Evolutionary conservation across 2,329 filamentous ascomycete species (phyloP).

Genomic region (Ceratocystis cubensis): DNA sequence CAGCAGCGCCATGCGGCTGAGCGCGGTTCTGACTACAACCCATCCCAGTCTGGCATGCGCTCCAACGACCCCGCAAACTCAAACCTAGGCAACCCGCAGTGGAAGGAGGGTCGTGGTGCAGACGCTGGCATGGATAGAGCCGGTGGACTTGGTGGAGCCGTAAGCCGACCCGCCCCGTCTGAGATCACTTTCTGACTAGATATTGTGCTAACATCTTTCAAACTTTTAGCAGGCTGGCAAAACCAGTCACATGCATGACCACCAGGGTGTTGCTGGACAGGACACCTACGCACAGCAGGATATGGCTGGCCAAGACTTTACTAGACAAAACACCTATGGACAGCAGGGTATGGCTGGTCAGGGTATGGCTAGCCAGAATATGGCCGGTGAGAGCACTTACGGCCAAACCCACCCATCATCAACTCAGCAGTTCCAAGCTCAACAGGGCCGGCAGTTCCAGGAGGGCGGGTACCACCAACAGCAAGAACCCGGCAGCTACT

Average conservation of each 20-base stretch:
- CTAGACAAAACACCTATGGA: too few species aligned
- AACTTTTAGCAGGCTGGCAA: background rate
- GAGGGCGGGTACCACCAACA: background rate
- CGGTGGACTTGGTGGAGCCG: background rate
- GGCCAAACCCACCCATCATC: background rate
- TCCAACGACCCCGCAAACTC: background rate
- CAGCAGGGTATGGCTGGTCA: background rate
- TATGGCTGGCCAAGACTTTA: too few species aligned
- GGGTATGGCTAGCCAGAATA: background rate
- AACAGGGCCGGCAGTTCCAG: background rate
- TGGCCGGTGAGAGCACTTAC: background rate
- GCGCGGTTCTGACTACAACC: slow-evolving; percentile 44
- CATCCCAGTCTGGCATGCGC: slow-evolving; percentile 24
- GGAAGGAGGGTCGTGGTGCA: background rate
- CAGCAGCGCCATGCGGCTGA: slow-evolving; percentile 77
- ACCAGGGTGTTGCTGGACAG: background rate
- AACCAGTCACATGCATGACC: background rate
- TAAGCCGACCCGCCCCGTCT: background rate
- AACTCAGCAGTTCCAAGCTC: background rate
- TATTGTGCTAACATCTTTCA: background rate
- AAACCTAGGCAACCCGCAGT: slow-evolving; percentile 3
- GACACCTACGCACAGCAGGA: background rate
- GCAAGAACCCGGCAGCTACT: background rate
- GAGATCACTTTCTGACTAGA: background rate
- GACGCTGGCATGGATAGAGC: background rate